phyloP scores from a whole-genome alignment of 129 eudicot genomes.

The Pseudognaphalium luteoalbum region DNA sequence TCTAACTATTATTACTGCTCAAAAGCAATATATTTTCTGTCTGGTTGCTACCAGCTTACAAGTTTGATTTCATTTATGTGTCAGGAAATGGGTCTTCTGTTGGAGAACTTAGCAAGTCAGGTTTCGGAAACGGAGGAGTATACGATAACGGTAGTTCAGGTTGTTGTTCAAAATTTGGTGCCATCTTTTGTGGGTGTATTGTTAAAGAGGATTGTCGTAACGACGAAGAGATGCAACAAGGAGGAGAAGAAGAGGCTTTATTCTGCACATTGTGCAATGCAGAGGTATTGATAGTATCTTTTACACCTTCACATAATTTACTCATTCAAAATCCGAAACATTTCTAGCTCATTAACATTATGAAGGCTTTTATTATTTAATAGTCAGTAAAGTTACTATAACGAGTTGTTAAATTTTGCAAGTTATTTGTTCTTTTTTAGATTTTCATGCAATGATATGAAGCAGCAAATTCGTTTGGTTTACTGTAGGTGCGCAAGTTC shows the following conservation, averaged over 20 bases:
- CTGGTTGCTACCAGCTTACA: background rate
- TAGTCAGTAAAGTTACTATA: background rate
- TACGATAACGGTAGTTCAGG: slow-evolving; percentile 37
- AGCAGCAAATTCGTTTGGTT: background rate
- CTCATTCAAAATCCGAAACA: background rate
- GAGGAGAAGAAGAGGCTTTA: slow-evolving; percentile 78
- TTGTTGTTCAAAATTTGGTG: slow-evolving; percentile 58
- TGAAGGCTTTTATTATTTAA: background rate
- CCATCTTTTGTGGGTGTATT: slow-evolving; percentile 58
- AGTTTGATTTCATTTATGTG: background rate
- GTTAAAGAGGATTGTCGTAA: slow-evolving; percentile 82
- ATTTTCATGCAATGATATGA: background rate
- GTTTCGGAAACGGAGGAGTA: slow-evolving; percentile 46
- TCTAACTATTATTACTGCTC: background rate
- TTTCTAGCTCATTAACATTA: background rate
- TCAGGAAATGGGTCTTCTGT: slow-evolving; percentile 51
- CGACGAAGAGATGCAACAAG: slow-evolving; percentile 66
- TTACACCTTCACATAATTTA: background rate
- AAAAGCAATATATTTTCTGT: background rate
- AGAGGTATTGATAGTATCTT: slow-evolving; percentile 49
- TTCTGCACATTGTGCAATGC: slow-evolving; percentile 94
- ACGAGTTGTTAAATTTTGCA: background rate
- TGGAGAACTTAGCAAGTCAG: slow-evolving; percentile 59
- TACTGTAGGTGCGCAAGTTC: slow-evolving; percentile 86
- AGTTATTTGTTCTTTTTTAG: slow-evolving; percentile 3